phyloP scores from a whole-genome alignment of 352 stramenopile species.

The Pythium volutum region DNA sequence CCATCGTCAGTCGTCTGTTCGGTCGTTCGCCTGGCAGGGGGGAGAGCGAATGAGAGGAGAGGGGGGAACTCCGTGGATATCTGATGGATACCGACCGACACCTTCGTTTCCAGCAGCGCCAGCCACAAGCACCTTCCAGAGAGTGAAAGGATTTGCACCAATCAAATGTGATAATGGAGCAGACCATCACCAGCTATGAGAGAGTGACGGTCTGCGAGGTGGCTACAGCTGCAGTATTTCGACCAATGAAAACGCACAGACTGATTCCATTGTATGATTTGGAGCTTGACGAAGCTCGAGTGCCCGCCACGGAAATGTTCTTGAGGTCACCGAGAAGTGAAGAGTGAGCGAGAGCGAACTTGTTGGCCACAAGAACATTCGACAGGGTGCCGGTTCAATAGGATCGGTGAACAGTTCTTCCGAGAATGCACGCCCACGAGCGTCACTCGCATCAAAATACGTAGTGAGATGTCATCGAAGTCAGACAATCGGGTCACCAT shows the following conservation, averaged over 20 bases:
- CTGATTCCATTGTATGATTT: background rate
- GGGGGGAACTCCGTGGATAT: background rate
- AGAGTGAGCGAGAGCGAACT: no score
- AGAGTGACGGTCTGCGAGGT: background rate
- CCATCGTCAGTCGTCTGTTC: constrained; percentile 7
- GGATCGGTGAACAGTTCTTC: no score
- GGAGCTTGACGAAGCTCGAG: background rate
- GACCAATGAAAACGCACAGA: background rate
- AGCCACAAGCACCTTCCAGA: no score
- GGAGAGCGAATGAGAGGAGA: background rate
- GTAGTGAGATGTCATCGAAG: no score
- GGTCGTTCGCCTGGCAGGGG: background rate
- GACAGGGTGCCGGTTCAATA: no score
- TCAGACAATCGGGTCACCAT: no score
- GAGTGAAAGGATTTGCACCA: constrained; percentile 6
- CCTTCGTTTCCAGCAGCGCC: no score
- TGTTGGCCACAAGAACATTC: no score
- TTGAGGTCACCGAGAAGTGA: background rate
- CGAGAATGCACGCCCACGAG: no score
- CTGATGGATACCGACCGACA: no score
- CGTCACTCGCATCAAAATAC: no score
- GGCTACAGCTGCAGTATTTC: background rate
- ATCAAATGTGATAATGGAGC: background rate
- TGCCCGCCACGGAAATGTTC: background rate
- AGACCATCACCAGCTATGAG: background rate